Evolutionary conservation across 306 rosid genomes (phyloP).

Genomic region (Gastrolobium bilobum): DNA sequence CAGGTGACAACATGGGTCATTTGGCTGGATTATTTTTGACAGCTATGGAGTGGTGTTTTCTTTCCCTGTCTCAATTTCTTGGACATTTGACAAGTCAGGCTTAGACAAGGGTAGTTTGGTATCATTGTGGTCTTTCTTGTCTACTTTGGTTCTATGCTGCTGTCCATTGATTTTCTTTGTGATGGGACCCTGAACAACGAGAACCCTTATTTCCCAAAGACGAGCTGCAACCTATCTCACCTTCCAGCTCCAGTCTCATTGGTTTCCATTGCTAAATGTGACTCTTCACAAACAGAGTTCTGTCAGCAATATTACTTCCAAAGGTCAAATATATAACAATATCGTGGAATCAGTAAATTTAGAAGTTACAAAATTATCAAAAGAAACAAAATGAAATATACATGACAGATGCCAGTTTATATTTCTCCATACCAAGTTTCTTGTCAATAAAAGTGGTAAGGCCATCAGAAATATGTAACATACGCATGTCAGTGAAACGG

Average conservation of each 20-base stretch:
- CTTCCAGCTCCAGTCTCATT: slow-evolving; percentile 92
- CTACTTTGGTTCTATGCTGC: slow-evolving; percentile 43
- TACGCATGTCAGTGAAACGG: slow-evolving; percentile 38
- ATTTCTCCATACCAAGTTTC: slow-evolving; percentile 77
- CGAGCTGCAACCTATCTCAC: slow-evolving; percentile 80
- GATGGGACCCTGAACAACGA: slow-evolving; percentile 48
- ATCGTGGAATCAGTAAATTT: slow-evolving; percentile 14
- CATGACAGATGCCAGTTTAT: slow-evolving; percentile 20
- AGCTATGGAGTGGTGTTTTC: slow-evolving; percentile 44
- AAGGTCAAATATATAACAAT: slow-evolving; percentile 46
- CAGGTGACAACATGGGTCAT: slow-evolving; percentile 17
- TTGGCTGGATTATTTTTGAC: slow-evolving; percentile 48
- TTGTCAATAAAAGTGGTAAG: slow-evolving; percentile 90
- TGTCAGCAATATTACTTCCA: slow-evolving; percentile 53
- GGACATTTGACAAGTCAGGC: slow-evolving; percentile 52
- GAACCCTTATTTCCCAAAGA: slow-evolving; percentile 70
- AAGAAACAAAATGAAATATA: slow-evolving; percentile 19
- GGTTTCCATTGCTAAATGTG: slow-evolving; percentile 71
- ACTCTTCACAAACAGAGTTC: slow-evolving; percentile 89
- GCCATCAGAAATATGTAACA: slow-evolving; percentile 98
- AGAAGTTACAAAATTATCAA: neutral
- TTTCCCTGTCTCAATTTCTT: slow-evolving; percentile 54
- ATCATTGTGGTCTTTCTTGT: slow-evolving; percentile 47
- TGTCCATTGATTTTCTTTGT: slow-evolving; percentile 57
- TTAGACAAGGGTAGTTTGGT: slow-evolving; percentile 32